phyloP scores from a whole-genome alignment of 2,329 filamentous ascomycete genomes.

The Zymoseptoria tritici region DNA sequence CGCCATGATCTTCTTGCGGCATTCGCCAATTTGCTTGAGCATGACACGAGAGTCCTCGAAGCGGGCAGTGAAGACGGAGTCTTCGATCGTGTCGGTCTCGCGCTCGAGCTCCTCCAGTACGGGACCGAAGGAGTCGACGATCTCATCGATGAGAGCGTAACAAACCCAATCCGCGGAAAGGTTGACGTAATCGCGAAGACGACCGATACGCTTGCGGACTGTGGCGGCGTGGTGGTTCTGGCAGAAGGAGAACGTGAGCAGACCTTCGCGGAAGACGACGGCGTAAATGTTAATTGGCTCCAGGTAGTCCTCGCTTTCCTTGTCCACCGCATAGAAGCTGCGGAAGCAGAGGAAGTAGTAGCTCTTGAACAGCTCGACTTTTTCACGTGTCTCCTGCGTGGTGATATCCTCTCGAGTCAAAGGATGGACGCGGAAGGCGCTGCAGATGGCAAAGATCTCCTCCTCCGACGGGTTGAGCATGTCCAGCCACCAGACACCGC shows the following conservation, averaged over 20 bases:
- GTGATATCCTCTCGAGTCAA: constrained; percentile 94
- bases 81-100: constrained; percentile 88
- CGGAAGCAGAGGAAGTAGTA: constrained; percentile 99
- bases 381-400: constrained; percentile 91
- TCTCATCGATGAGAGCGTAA: constrained; percentile 96
- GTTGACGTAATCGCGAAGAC: constrained; percentile 88
- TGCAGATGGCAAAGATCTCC: constrained; percentile 80
- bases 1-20: constrained; percentile 90
- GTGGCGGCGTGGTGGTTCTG: constrained; percentile 80
- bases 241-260: constrained; percentile 88
- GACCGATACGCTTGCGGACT: constrained; percentile 84
- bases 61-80: constrained; percentile 86
- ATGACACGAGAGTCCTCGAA: constrained; percentile 84
- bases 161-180: constrained; percentile 98
- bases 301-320: constrained; percentile 72
- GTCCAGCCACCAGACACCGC: constrained; percentile 98
- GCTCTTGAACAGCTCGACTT: constrained; percentile 93
- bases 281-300: constrained; percentile 96
- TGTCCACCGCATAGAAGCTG: constrained; percentile 79
- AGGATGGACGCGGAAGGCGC: constrained; percentile 91
- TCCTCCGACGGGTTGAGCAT: constrained; percentile 84
- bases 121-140: constrained; percentile 91
- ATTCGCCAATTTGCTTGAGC: constrained; percentile 77
- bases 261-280: constrained; percentile 90
- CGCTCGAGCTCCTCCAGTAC: constrained; percentile 79